These are phyloP conservation scores for Tagetes patula DNA, from an alignment of 129 eudicot species.

Conservation along the genomic window DNA sequence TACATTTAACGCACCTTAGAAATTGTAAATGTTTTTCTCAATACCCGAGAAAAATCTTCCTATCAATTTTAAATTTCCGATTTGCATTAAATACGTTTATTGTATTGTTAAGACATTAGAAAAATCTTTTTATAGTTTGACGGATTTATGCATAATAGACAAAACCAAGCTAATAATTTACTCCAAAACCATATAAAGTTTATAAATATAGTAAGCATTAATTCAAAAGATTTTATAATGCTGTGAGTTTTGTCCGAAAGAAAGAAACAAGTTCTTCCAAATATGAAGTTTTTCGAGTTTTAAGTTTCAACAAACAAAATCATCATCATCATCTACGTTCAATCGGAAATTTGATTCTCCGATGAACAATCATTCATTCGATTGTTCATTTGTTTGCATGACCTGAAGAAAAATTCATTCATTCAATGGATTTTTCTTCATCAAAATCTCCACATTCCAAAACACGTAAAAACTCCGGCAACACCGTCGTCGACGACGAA, in stretches of 20 bases:
- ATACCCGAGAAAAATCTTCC: no score
- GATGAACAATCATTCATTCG: background rate
- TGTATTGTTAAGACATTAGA: no score
- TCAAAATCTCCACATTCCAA: background rate
- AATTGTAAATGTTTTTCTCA: no score
- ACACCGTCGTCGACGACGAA: constrained; percentile 22
- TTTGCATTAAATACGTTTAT: no score
- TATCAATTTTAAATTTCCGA: no score
- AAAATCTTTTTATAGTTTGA: no score
- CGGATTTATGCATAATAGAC: no score
- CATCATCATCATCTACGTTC: background rate
- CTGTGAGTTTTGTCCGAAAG: background rate
- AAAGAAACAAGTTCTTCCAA: background rate
- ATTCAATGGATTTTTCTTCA: constrained; percentile 7
- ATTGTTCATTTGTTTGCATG: background rate
- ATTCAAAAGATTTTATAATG: background rate
- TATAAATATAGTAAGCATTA: background rate
- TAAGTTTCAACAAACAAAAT: background rate
- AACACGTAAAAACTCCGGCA: constrained; percentile 26
- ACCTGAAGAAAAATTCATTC: background rate
- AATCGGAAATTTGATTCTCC: background rate
- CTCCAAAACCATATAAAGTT: background rate
- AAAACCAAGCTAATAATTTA: background rate
- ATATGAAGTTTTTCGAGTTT: background rate
- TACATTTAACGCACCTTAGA: no score